Evolutionary conservation across 2,329 filamentous ascomycete genomes (phyloP).

Genomic region (Aspergillus ochraceus): DNA sequence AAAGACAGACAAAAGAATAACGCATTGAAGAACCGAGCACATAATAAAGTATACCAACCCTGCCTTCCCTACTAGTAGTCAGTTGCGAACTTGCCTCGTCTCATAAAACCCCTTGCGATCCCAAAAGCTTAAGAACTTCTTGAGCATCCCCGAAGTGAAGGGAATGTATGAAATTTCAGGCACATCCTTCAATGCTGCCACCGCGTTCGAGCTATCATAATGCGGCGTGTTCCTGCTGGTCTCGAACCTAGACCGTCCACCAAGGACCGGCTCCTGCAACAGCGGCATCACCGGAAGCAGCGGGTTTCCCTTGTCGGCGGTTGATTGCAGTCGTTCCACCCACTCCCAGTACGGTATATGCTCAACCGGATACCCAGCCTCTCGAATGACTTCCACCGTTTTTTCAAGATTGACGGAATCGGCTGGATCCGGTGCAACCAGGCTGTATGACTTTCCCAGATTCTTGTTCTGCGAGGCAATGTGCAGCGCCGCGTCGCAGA

Average conservation of each 20-base stretch:
- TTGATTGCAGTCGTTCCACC: background rate
- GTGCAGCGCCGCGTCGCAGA: constrained; percentile 7
- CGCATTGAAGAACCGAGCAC: background rate
- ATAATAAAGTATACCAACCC: background rate
- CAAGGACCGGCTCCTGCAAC: constrained; percentile 38
- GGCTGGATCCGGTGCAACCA: constrained; percentile 9
- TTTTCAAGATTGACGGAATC: constrained; percentile 8
- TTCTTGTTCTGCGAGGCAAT: constrained; percentile 10
- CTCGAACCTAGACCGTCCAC: constrained; percentile 25
- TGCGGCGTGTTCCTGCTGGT: constrained; percentile 10
- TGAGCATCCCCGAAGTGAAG: background rate
- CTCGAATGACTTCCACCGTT: background rate
- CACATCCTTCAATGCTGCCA: constrained; percentile 8
- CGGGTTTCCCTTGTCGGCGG: background rate
- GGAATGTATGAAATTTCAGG: background rate
- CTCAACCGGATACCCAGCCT: background rate
- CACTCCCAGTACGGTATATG: background rate
- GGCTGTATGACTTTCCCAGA: constrained; percentile 14
- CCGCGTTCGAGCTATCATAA: constrained; percentile 10
- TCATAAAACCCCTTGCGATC: background rate
- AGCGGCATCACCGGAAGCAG: constrained; percentile 32
- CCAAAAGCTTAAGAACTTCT: background rate
- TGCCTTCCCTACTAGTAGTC: background rate
- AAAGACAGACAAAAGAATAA: background rate
- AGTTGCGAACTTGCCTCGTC: background rate